These are phyloP conservation scores for Sporothrix brunneoviolacea DNA, from an alignment of 2,329 filamentous ascomycete species.

Conservation along the genomic window DNA sequence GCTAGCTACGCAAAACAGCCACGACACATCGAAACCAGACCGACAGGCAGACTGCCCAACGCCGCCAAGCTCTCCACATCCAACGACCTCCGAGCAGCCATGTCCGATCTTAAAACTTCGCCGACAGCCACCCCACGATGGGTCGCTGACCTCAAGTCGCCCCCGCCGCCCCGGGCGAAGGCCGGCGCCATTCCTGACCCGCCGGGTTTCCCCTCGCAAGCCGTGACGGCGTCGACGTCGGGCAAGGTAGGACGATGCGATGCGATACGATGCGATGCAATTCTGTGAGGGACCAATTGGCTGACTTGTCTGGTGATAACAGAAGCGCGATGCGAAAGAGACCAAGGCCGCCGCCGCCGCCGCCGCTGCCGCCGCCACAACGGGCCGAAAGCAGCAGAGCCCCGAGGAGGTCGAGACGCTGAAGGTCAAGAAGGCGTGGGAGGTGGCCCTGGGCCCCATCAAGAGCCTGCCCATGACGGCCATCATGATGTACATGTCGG, in stretches of 20 bases:
- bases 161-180: slow-evolving; percentile 61
- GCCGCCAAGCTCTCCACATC: background rate
- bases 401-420: slow-evolving; percentile 86
- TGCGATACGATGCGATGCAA: no score
- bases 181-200: slow-evolving; percentile 69
- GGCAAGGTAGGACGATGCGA: slow-evolving; percentile 45
- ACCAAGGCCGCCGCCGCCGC: slow-evolving; percentile 8
- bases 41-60: no score
- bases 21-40: no score
- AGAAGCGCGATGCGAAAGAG: slow-evolving; percentile 37
- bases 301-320: background rate
- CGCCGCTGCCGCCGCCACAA: slow-evolving; percentile 41
- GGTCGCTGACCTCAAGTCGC: slow-evolving; percentile 71
- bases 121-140: slow-evolving; percentile 56
- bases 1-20: no score
- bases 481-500: slow-evolving; percentile 99
- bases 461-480: slow-evolving; percentile 97
- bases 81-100: slow-evolving; percentile 6
- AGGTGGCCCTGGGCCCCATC: slow-evolving; percentile 85
- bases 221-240: slow-evolving; percentile 33
- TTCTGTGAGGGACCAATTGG: background rate
- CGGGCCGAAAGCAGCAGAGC: slow-evolving; percentile 53
- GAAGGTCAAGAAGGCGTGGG: slow-evolving; percentile 98
- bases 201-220: slow-evolving; percentile 65
- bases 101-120: slow-evolving; percentile 22